Evolutionary conservation across 331 rosid species (phyloP).

Genomic region (Cydonia oblonga): DNA sequence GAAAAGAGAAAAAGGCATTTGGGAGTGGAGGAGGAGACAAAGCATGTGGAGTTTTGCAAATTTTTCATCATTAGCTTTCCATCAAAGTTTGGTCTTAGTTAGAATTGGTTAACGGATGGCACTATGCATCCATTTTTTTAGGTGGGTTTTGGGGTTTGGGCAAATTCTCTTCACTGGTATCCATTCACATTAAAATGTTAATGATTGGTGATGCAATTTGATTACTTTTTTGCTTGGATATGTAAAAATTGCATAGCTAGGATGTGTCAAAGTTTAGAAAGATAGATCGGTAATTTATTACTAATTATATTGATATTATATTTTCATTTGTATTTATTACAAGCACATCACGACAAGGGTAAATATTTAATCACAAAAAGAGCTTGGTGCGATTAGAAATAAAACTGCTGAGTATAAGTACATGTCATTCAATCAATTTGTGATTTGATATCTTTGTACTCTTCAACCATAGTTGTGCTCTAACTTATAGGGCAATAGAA

Average conservation of each 20-base stretch:
- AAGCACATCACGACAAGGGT: no score
- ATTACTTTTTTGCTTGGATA: not conserved
- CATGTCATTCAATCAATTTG: no score
- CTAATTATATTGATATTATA: no score
- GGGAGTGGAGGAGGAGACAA: slow-evolving; percentile 24
- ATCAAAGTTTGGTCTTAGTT: slow-evolving; percentile 5
- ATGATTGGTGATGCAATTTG: not conserved
- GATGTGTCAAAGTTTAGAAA: not conserved
- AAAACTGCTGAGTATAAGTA: no score
- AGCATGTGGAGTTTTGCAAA: slow-evolving; percentile 20
- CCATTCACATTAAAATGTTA: not conserved
- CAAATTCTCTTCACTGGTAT: not conserved
- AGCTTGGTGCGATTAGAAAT: no score
- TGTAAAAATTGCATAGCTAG: not conserved
- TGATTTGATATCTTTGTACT: no score
- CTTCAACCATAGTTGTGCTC: no score
- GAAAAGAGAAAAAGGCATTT: slow-evolving; percentile 4
- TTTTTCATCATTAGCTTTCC: slow-evolving; percentile 18
- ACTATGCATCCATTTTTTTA: not conserved
- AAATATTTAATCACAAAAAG: no score
- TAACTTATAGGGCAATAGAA: no score
- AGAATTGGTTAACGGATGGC: not conserved
- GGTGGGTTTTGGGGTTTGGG: slow-evolving; percentile 7
- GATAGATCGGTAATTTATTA: no score
- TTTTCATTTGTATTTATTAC: no score